A percentile compares a stretch with the other conserved stretches of the same genome.
These are phyloP conservation scores for Cyclaneusma minus DNA, from an alignment of 2,329 filamentous ascomycete genomes.

Conservation along the genomic window DNA sequence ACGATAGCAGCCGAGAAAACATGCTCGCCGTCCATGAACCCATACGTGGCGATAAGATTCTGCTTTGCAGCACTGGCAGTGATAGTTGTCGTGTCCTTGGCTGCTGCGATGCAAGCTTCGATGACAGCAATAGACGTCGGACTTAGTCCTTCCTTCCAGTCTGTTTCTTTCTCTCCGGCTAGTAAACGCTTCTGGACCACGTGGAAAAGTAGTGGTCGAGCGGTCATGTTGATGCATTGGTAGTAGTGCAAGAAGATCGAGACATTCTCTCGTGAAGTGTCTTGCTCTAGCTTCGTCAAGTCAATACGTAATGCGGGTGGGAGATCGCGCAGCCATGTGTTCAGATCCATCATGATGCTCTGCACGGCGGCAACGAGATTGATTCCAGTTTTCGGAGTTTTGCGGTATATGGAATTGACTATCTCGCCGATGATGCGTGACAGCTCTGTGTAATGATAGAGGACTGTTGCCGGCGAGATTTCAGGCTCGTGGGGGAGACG, in stretches of 20 bases:
- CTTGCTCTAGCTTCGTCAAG: conserved; percentile 24
- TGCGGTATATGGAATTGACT: conserved; percentile 31
- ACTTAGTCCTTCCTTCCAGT: conserved; percentile 31
- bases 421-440: conserved; percentile 36
- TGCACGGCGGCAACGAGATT: conserved; percentile 33
- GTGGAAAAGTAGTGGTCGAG: conserved; percentile 34
- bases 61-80: conserved; percentile 32
- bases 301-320: conserved; percentile 32
- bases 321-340: conserved; percentile 31
- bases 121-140: conserved; percentile 32
- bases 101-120: conserved; percentile 34
- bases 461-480: conserved; percentile 29
- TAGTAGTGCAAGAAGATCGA: conserved; percentile 38
- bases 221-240: conserved; percentile 42
- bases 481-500: conserved; percentile 21
- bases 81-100: conserved; percentile 30
- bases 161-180: conserved; percentile 19
- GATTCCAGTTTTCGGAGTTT: conserved; percentile 27
- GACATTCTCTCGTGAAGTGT: conserved; percentile 31
- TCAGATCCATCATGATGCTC: conserved; percentile 31
- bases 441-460: conserved; percentile 34
- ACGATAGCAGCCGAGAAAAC: conserved; percentile 36
- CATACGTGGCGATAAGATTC: conserved; percentile 35
- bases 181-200: conserved; percentile 32
- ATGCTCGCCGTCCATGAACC: conserved; percentile 41